A percentile compares a stretch with the other conserved stretches of the same genome.
Evolutionary conservation across 805 yeast genomes (phyloP).

Genomic region (Komagataella populi): DNA sequence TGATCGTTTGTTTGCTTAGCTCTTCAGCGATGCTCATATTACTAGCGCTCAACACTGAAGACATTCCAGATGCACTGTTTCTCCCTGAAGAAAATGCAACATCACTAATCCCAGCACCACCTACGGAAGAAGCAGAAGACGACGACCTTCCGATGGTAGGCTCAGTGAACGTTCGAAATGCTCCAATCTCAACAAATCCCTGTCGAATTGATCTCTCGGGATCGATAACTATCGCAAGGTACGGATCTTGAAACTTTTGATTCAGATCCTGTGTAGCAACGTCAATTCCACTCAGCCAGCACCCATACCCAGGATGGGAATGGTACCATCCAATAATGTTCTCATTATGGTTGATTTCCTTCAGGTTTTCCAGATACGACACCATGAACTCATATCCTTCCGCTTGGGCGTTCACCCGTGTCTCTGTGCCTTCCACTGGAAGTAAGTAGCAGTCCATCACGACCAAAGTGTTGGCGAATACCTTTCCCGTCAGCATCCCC

Average conservation of each 20-base stretch:
- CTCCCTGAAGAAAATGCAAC: not conserved
- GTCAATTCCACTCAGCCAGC: constrained; percentile 91
- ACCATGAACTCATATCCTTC: constrained; percentile 97
- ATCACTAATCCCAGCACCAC: not conserved
- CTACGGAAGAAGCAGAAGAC: not conserved
- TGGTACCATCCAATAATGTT: constrained; percentile 95
- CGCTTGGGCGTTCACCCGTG: constrained; percentile 85
- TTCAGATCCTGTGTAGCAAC: constrained; percentile 80
- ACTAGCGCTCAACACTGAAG: not conserved
- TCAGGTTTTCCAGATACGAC: constrained; percentile 41
- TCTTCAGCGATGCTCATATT: constrained; percentile 1
- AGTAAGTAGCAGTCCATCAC: constrained; percentile 75
- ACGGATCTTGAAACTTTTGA: constrained; percentile 86
- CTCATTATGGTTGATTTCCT: constrained; percentile 26
- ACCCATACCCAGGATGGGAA: constrained; percentile 95
- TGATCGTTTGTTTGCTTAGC: not conserved
- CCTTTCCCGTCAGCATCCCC: constrained; percentile 88
- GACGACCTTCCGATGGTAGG: not conserved
- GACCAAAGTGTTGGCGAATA: constrained; percentile 38
- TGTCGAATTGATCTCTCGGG: constrained; percentile 55
- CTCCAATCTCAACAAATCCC: constrained; percentile 72
- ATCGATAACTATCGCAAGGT: constrained; percentile 78
- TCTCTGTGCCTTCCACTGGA: constrained; percentile 94
- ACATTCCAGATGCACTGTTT: not conserved
- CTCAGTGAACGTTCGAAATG: constrained; percentile 54